Evolutionary conservation across 2,329 filamentous ascomycete species (phyloP).

Genomic region (Trichoderma oligosporum): DNA sequence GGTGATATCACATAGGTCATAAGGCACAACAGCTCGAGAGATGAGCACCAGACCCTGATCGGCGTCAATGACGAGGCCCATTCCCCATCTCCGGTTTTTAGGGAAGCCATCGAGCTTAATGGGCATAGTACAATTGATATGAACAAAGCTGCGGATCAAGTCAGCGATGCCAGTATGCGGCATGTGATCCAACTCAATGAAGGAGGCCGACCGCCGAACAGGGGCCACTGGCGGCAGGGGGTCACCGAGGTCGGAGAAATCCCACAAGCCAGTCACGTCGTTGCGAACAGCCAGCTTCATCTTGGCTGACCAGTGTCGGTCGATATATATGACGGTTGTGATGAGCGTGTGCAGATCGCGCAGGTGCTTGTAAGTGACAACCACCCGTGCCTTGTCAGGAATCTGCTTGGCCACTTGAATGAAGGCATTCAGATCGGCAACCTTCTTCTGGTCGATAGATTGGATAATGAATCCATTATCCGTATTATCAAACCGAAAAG

Average conservation of each 20-base stretch:
- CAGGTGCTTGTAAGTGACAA: slow-evolving; percentile 93
- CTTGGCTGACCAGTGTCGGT: slow-evolving; percentile 92
- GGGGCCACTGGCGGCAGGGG: slow-evolving; percentile 71
- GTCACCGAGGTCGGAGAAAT: slow-evolving; percentile 82
- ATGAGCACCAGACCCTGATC: slow-evolving; percentile 93
- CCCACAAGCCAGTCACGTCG: slow-evolving; percentile 86
- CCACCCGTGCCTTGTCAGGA: slow-evolving; percentile 76
- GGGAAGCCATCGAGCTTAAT: slow-evolving; percentile 98
- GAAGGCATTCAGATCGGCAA: slow-evolving; percentile 81
- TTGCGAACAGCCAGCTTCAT: slow-evolving; percentile 92
- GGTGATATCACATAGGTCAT: slow-evolving; percentile 93
- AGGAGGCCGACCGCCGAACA: slow-evolving; percentile 74
- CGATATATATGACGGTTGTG: slow-evolving; percentile 86
- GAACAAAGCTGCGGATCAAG: slow-evolving; percentile 90
- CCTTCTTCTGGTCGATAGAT: slow-evolving; percentile 86
- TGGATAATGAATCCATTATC: slow-evolving; percentile 93
- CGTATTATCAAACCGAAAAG: slow-evolving; percentile 88
- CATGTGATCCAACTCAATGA: slow-evolving; percentile 86
- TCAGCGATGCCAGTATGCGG: slow-evolving; percentile 88
- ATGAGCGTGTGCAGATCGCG: slow-evolving; percentile 91
- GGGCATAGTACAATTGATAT: slow-evolving; percentile 88
- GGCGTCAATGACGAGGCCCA: slow-evolving; percentile 95
- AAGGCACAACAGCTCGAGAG: slow-evolving; percentile 89
- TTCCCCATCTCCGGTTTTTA: slow-evolving; percentile 88
- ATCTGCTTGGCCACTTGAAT: slow-evolving; percentile 87